These are phyloP conservation scores for Saururus chinensis DNA, from an alignment of 164 flowering plant species.

Conservation along the genomic window DNA sequence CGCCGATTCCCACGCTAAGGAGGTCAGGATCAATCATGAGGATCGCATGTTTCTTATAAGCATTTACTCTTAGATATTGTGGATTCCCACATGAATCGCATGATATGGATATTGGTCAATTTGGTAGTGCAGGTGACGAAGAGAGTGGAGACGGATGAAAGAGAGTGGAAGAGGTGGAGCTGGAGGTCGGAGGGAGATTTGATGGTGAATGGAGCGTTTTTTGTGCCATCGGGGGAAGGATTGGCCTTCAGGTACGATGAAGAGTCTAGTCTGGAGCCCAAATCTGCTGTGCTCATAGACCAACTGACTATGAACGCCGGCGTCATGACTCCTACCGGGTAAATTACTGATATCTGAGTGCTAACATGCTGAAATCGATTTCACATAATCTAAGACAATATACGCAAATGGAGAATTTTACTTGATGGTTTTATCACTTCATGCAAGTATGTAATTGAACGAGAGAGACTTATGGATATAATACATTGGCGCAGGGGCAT, in stretches of 20 bases:
- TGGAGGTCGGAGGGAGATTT: conserved; percentile 79
- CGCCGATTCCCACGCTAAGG: conserved; percentile 23
- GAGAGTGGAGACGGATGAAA: conserved; percentile 52
- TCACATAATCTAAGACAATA: no score
- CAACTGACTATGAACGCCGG: background rate
- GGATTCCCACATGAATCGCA: background rate
- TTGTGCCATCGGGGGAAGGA: conserved; percentile 57
- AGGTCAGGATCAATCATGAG: conserved; percentile 14
- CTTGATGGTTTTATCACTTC: no score
- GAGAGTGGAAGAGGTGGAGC: conserved; percentile 59
- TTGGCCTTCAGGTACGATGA: background rate
- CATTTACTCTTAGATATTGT: background rate
- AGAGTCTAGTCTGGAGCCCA: background rate
- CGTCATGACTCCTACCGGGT: background rate
- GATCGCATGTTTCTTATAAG: no score
- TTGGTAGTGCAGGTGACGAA: conserved; percentile 49
- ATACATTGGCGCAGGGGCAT: no score
- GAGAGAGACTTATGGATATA: no score
- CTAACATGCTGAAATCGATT: no score
- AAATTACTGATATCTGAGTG: no score
- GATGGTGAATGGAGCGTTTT: conserved; percentile 72
- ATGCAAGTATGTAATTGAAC: no score
- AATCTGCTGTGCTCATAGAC: background rate
- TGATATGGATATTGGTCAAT: background rate
- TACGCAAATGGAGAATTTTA: no score